Percentiles rank a stretch among this genome's conserved stretches.
These are phyloP conservation scores for Pythium folliculosum DNA, from an alignment of 352 stramenopile species.

Conservation along the genomic window DNA sequence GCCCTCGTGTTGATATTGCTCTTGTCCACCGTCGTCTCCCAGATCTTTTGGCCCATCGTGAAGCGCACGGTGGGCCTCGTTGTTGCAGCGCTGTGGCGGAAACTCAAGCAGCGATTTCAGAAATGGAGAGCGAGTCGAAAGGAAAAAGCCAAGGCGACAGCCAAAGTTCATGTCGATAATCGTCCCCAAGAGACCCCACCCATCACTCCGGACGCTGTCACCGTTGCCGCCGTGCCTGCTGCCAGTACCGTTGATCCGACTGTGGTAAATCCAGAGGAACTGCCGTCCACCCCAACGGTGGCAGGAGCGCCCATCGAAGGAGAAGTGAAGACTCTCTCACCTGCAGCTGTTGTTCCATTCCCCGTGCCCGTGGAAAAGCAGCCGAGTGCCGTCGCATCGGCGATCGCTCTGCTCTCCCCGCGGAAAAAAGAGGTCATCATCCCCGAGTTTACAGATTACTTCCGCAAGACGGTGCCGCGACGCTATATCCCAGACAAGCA, in stretches of 20 bases:
- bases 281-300: neutral
- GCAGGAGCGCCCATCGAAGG: neutral
- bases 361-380: neutral
- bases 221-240: neutral
- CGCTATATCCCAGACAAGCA: conserved; percentile 47
- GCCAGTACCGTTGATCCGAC: neutral
- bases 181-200: too few species aligned
- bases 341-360: neutral
- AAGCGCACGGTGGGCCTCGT: conserved; percentile 10
- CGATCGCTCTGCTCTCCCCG: neutral
- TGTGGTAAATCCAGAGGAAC: neutral
- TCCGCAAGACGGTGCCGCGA: conserved; percentile 51
- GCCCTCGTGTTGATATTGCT: conserved; percentile 56
- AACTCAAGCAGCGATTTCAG: conserved; percentile 2
- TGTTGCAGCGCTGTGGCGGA: neutral
- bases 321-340: neutral
- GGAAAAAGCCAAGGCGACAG: neutral
- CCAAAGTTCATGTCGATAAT: conserved; percentile 15
- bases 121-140: neutral
- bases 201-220: neutral
- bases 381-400: neutral
- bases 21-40: neutral
- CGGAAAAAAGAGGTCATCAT: conserved; percentile 15
- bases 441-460: conserved; percentile 68
- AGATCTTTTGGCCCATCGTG: conserved; percentile 4